Evolutionary conservation across 305 asterid species (phyloP).

Genomic region (Fraxinus ornus): DNA sequence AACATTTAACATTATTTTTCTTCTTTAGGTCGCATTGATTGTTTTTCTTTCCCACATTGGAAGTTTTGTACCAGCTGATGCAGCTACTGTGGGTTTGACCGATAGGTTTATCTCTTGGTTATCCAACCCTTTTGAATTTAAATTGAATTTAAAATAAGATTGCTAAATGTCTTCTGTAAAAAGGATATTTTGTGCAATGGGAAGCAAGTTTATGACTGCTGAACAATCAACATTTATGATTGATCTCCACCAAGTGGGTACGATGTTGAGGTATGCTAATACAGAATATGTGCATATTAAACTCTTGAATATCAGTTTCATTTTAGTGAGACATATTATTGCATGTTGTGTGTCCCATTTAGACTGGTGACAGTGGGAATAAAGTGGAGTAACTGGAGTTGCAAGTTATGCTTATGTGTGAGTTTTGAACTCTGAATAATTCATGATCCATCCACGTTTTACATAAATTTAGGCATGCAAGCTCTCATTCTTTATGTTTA

Average conservation of each 20-base stretch:
- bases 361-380: not conserved
- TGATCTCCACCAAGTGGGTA: conserved; percentile 96
- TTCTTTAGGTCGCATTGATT: conserved; percentile 84
- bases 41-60: conserved; percentile 95
- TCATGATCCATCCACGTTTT: conserved; percentile 8
- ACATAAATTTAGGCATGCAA: conserved; percentile 70
- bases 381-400: conserved; percentile 3
- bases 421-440: conserved; percentile 9
- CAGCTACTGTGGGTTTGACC: conserved; percentile 92
- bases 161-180: conserved; percentile 7
- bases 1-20: conserved; percentile 15
- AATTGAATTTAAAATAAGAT: conserved; percentile 3
- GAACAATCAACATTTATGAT: conserved; percentile 98
- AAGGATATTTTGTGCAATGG: conserved; percentile 95
- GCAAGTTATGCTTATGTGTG: conserved; percentile 12
- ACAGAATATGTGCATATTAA: conserved; percentile 11
- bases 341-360: not conserved
- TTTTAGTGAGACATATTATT: conserved; percentile 6
- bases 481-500: conserved; percentile 74
- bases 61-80: conserved; percentile 96
- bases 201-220: conserved; percentile 90
- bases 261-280: conserved; percentile 76
- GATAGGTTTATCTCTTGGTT: conserved; percentile 57
- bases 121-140: conserved; percentile 20
- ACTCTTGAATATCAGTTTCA: conserved; percentile 16